Percentiles rank a stretch among this genome's conserved stretches.
phyloP scores from a whole-genome alignment of 1,139 yeast species.

The Suzukiozyma palmioleophila region DNA sequence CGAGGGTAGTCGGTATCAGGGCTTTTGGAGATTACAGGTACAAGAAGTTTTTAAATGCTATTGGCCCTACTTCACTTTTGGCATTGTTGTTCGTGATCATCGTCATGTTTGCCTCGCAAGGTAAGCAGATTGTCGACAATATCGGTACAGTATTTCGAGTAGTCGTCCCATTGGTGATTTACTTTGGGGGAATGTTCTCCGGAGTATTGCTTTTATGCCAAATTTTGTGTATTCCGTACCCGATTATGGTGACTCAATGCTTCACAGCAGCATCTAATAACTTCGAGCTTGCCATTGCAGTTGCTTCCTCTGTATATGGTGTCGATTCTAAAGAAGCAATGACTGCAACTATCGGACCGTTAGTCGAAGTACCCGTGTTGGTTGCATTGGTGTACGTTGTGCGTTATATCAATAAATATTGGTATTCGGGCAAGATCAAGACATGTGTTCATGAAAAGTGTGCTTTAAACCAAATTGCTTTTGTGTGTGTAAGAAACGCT shows the following conservation, averaged over 20 bases:
- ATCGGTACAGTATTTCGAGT: conserved; percentile 50
- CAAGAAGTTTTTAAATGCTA: conserved; percentile 29
- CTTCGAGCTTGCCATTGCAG: conserved; percentile 49
- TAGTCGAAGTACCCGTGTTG: conserved; percentile 52
- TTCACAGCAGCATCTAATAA: conserved; percentile 60
- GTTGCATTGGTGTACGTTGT: not conserved
- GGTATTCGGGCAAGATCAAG: not conserved
- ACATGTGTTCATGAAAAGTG: not conserved
- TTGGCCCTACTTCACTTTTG: conserved; percentile 48
- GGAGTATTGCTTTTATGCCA: conserved; percentile 26
- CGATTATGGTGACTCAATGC: conserved; percentile 46
- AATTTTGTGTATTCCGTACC: conserved; percentile 22
- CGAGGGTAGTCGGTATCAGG: conserved; percentile 27
- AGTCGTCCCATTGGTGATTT: conserved; percentile 45
- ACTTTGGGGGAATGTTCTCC: conserved; percentile 48
- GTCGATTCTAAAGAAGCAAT: conserved; percentile 49
- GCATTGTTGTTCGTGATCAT: conserved; percentile 52
- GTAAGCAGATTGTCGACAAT: conserved; percentile 45
- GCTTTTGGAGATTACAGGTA: conserved; percentile 25
- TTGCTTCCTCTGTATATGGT: conserved; percentile 53
- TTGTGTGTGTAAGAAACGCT: conserved; percentile 1
- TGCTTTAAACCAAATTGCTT: not conserved
- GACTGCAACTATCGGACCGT: conserved; percentile 60
- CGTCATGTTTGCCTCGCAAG: conserved; percentile 51
- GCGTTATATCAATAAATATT: not conserved